Evolutionary conservation across 2,329 filamentous ascomycete genomes (phyloP), one percentile per base, ranked within the genome.

Genomic region (Apiospora hydei): DNA sequence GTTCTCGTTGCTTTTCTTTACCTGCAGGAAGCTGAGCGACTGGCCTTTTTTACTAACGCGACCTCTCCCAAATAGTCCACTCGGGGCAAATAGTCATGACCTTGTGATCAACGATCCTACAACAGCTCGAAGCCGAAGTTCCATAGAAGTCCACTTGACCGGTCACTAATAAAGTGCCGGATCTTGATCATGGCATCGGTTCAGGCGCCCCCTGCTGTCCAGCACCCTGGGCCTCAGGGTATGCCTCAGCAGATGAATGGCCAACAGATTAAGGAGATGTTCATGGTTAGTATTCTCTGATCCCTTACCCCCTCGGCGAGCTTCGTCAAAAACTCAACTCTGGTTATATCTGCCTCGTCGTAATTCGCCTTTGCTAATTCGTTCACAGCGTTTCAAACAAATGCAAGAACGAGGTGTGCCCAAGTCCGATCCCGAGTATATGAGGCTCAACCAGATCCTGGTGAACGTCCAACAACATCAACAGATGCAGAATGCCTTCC

Each of bases 351-450:
- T 14, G 69, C 30, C 44, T 34, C 41, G 6, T 53, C 34, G 34
- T 49, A 2, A 47, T 26, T 70, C 70, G 44, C 44, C 67, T 61
- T 64, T 74, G 73, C 80, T 88, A 79, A 87, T 82, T 68, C 47
- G 5, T 71, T 49, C 67, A 69, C 78, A 98, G 95, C 95, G 94
- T 88, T 96, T 93, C 76, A 92, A 93, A 80, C 90, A 94, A 81
- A 95, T 98, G 93, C 96, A 96, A 83, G 89, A 93, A 71, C 88
- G 92, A 78, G 95, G 95, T 76, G 92, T 97, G 34, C 90, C 94
- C 53, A 88, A 91, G 71, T 92, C 88, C 71, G 95, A 98, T 78
- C 96, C 96, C 66, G 95, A 98, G 81, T 95, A 92, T 78, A 88
- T 96, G 78, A 97, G 96, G 83, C 89, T 91, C 44, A 92, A 94